Evolutionary conservation across 345 rosid species (phyloP).

Genomic region (Heritiera fomes): DNA sequence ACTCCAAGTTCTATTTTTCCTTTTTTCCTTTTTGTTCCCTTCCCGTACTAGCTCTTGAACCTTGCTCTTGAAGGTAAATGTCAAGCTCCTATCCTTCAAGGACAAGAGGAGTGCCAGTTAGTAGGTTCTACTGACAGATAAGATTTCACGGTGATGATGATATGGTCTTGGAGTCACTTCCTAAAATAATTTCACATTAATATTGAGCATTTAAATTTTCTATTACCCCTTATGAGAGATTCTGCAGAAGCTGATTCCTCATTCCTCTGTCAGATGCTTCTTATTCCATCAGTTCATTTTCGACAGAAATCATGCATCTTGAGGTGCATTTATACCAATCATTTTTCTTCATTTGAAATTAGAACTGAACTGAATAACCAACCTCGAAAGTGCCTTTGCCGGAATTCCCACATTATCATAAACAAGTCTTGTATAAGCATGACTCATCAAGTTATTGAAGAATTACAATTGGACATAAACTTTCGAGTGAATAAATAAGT

Average conservation of each 20-base stretch:
- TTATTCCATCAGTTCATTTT: not conserved
- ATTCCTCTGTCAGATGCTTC: not conserved
- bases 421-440: not conserved
- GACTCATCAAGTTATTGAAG: not conserved
- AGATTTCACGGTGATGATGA: not conserved
- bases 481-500: not conserved
- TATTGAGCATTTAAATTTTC: not conserved
- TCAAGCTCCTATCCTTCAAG: not conserved
- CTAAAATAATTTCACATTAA: not conserved
- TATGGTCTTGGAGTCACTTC: not conserved
- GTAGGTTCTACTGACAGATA: not conserved
- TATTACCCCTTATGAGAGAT: not conserved
- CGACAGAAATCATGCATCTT: not conserved
- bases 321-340: conserved; percentile 1
- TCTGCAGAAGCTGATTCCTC: not conserved
- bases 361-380: not conserved
- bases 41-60: not conserved
- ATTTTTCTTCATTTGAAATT: not conserved
- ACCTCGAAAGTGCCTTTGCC: not conserved
- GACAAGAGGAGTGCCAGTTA: not conserved
- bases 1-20: not conserved
- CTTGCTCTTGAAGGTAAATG: not conserved
- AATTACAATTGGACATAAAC: not conserved
- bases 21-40: not conserved
- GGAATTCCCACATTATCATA: not conserved